A percentile compares a stretch with the other conserved stretches of the same genome.
These are phyloP conservation scores for Juglanconis sp. DNA, from an alignment of 2,329 filamentous ascomycete species.

Conservation along the genomic window DNA sequence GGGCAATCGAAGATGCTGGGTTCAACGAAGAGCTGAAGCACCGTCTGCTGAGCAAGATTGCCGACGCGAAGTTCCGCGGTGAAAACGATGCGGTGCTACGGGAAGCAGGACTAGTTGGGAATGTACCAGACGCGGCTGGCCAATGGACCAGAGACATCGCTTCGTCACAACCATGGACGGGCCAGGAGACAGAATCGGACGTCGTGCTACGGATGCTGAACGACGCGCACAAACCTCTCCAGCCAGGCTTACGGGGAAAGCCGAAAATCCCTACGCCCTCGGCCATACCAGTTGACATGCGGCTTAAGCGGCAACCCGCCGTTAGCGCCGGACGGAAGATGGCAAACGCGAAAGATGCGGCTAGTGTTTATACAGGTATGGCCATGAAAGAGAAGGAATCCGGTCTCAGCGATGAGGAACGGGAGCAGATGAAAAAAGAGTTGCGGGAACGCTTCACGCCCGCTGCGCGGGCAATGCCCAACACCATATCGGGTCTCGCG, in stretches of 20 bases:
- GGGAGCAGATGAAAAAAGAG: slow-evolving; percentile 66
- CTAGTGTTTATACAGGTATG: slow-evolving; percentile 47
- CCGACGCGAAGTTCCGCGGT: slow-evolving; percentile 51
- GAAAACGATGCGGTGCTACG: slow-evolving; percentile 48
- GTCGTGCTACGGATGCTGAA: slow-evolving; percentile 80
- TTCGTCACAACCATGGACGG: slow-evolving; percentile 70
- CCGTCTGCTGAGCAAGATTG: slow-evolving; percentile 54
- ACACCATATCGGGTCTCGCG: slow-evolving; percentile 72
- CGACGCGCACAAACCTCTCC: slow-evolving; percentile 71
- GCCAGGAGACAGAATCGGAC: slow-evolving; percentile 71
- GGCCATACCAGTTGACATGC: slow-evolving; percentile 48
- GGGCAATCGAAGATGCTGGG: slow-evolving; percentile 58
- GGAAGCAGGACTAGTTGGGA: slow-evolving; percentile 35
- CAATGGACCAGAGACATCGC: slow-evolving; percentile 67
- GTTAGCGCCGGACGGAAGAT: slow-evolving; percentile 44
- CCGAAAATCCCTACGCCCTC: slow-evolving; percentile 37
- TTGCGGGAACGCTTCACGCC: slow-evolving; percentile 79
- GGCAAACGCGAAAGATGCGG: slow-evolving; percentile 56
- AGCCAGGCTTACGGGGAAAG: slow-evolving; percentile 44
- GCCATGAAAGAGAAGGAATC: slow-evolving; percentile 47
- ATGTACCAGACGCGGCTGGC: slow-evolving; percentile 56
- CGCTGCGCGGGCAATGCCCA: slow-evolving; percentile 68
- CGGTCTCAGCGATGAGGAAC: slow-evolving; percentile 66
- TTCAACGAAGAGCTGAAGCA: slow-evolving; percentile 63
- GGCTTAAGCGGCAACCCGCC: slow-evolving; percentile 38